These are phyloP conservation scores for Penicillium sumatraense DNA, from an alignment of 2,329 filamentous ascomycete genomes.

Conservation along the genomic window DNA sequence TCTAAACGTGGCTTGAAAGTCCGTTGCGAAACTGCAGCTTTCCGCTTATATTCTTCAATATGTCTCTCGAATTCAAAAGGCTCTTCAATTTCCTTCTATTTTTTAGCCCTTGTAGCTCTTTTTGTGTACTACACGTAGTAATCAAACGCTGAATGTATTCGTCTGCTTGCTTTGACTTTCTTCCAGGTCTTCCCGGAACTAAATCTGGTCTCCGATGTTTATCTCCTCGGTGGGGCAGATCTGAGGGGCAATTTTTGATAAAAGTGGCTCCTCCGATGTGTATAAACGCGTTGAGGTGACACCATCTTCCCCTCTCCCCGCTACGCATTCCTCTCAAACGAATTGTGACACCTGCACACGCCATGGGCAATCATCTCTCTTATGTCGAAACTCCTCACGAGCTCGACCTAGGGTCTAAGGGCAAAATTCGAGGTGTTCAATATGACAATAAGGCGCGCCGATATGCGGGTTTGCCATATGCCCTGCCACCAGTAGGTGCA, in stretches of 20 bases:
- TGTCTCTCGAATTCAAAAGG: no score
- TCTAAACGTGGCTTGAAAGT: no score
- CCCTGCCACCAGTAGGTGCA: conserved; percentile 43
- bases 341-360: background rate
- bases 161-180: background rate
- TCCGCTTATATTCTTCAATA: background rate
- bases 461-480: conserved; percentile 45
- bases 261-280: background rate
- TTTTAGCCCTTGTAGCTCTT: no score
- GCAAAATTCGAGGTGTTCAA: conserved; percentile 22
- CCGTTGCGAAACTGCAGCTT: no score
- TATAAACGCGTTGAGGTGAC: background rate
- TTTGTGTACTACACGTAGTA: no score
- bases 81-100: no score
- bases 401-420: conserved; percentile 5
- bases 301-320: background rate
- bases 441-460: conserved; percentile 32
- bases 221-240: background rate
- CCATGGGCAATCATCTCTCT: conserved; percentile 15
- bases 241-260: background rate
- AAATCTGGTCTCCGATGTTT: conserved; percentile 5
- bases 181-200: background rate
- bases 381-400: conserved; percentile 7
- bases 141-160: no score
- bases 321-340: background rate